Conservation (phyloP, 768 basidiomycete species). For the Leucosporidium yakuticum region DNA sequence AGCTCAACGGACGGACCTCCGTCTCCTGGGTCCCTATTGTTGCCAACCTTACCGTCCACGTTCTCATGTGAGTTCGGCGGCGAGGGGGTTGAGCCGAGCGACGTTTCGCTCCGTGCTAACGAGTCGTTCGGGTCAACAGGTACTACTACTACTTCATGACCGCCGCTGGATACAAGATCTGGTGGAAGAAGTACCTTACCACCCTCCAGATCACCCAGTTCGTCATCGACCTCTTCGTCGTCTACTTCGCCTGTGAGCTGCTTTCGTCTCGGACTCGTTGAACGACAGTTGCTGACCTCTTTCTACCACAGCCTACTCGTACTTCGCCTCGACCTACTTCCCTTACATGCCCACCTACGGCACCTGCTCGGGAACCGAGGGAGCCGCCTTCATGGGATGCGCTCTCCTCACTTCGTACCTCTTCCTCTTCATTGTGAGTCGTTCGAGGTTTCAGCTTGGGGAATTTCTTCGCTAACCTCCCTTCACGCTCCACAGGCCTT, state of each 20-base stretch:
- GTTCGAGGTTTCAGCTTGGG: neutral
- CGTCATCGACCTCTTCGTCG: slow-evolving; percentile 77
- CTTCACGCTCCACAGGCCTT: slow-evolving; percentile 2
- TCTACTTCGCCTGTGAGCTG: slow-evolving; percentile 83
- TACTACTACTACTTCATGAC: slow-evolving; percentile 95
- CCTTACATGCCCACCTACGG: slow-evolving; percentile 59
- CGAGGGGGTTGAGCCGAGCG: neutral
- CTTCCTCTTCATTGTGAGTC: slow-evolving; percentile 71
- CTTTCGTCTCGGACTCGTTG: slow-evolving; percentile 2
- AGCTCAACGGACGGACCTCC: slow-evolving; percentile 89
- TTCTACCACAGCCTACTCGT: slow-evolving; percentile 58
- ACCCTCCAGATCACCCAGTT: slow-evolving; percentile 95
- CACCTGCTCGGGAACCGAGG: slow-evolving; percentile 82
- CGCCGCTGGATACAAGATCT: slow-evolving; percentile 91
- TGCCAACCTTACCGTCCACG: slow-evolving; percentile 87
- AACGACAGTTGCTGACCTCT: neutral
- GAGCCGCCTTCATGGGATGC: slow-evolving; percentile 83
- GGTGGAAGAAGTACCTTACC: slow-evolving; percentile 99
- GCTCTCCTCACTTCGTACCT: slow-evolving; percentile 82
- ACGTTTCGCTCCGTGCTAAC: neutral
- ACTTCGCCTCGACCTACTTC: slow-evolving; percentile 62
- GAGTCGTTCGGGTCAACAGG: slow-evolving; percentile 45
- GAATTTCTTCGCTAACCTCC: neutral
- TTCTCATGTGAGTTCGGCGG: slow-evolving; percentile 74
- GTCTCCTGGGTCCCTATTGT: slow-evolving; percentile 94